A percentile compares a stretch with the other conserved stretches of the same genome.
Conservation (phyloP, 1,284 basidiomycete species). For the Ustilago loliicola region DNA sequence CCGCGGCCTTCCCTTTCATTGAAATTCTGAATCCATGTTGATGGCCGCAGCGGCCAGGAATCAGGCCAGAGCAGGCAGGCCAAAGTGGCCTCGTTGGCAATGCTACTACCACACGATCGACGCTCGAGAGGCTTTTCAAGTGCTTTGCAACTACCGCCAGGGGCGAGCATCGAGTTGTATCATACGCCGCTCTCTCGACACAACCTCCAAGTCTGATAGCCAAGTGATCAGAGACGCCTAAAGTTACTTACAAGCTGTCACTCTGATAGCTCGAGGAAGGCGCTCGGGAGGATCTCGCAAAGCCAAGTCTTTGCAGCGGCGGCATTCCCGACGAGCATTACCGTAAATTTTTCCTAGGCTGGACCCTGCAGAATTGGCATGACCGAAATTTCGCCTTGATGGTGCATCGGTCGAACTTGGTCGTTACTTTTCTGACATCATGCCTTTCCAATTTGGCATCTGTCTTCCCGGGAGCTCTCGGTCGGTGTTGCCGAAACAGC, state of each 20-base stretch:
- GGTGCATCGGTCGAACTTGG: conserved; percentile 46
- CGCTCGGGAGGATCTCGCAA: too few relatives aligned
- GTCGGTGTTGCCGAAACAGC: not conserved
- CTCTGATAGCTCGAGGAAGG: too few relatives aligned
- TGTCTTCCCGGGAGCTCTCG: conserved; percentile 10
- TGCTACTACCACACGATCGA: not conserved
- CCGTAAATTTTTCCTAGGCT: not conserved
- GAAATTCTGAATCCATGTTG: not conserved
- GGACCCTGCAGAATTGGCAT: conserved; percentile 4
- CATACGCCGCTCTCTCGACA: too few relatives aligned
- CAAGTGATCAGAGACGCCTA: too few relatives aligned
- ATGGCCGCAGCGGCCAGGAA: not conserved
- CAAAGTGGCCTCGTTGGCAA: not conserved
- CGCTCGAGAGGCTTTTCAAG: too few relatives aligned
- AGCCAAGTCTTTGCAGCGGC: too few relatives aligned
- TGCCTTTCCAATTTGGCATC: conserved; percentile 5
- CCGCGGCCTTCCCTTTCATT: not conserved
- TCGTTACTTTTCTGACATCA: conserved; percentile 6
- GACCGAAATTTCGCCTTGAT: conserved; percentile 20
- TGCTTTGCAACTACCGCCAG: too few relatives aligned
- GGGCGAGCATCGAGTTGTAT: too few relatives aligned
- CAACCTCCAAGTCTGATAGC: too few relatives aligned
- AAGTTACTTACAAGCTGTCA: too few relatives aligned
- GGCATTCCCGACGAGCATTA: too few relatives aligned
- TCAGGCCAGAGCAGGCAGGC: not conserved